Evolutionary conservation across 495 filamentous ascomycete genomes (phyloP).

Genomic region (Cercophora newfieldiana): DNA sequence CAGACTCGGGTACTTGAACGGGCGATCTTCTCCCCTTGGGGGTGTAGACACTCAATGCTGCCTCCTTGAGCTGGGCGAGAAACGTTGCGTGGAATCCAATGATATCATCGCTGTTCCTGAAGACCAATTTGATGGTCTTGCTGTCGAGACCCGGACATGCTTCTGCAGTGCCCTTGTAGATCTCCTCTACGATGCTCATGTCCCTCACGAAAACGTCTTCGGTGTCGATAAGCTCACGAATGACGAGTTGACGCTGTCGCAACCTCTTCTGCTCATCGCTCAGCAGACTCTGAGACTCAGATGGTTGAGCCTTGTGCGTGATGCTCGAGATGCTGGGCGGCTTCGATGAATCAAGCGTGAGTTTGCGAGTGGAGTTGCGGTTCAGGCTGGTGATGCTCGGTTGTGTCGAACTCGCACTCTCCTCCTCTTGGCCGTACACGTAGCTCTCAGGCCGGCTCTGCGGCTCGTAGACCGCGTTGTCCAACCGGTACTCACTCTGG

Average conservation of each 20-base stretch:
- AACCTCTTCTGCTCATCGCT: conserved; percentile 48
- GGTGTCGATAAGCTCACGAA: conserved; percentile 90
- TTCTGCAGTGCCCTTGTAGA: conserved; percentile 92
- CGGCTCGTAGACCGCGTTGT: conserved; percentile 40
- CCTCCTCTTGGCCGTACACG: conserved; percentile 35
- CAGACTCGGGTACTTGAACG: conserved; percentile 30
- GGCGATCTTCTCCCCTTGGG: conserved; percentile 48
- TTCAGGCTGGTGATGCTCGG: conserved; percentile 29
- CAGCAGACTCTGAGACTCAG: conserved; percentile 30
- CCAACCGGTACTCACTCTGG: conserved; percentile 23
- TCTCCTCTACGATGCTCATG: conserved; percentile 94
- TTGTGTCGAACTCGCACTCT: conserved; percentile 30
- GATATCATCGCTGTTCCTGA: conserved; percentile 86
- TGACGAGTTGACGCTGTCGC: conserved; percentile 68
- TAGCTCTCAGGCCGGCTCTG: conserved; percentile 47
- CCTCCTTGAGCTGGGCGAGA: conserved; percentile 73
- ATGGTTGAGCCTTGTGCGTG: conserved; percentile 24
- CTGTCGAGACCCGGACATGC: conserved; percentile 74
- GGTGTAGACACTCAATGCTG: conserved; percentile 70
- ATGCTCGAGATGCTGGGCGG: conserved; percentile 17
- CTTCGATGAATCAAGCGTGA: conserved; percentile 38
- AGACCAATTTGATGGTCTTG: conserved; percentile 83
- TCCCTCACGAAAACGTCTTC: conserved; percentile 84
- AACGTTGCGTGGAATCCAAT: conserved; percentile 79
- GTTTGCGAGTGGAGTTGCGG: conserved; percentile 37